phyloP scores from a whole-genome alignment of 352 stramenopile species.

The Elongisporangium anandrum region DNA sequence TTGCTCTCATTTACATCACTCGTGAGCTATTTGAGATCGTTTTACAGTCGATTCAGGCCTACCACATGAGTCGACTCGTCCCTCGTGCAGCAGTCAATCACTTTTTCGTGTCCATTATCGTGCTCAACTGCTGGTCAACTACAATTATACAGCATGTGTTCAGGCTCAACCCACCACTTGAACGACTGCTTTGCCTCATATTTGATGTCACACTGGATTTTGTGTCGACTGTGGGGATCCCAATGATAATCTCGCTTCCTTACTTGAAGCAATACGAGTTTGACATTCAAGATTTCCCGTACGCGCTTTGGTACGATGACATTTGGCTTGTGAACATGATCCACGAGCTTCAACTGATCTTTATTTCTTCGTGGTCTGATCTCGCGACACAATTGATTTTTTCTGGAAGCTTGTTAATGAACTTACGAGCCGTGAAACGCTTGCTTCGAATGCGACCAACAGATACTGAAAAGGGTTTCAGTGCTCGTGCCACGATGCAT shows the following conservation, averaged over 20 bases:
- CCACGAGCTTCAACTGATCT: slow-evolving; percentile 5
- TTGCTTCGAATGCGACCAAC: background rate
- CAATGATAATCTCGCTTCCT: background rate
- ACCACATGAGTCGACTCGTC: slow-evolving; percentile 21
- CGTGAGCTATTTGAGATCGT: slow-evolving; percentile 7
- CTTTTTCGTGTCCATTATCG: background rate
- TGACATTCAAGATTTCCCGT: background rate
- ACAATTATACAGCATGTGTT: slow-evolving; percentile 7
- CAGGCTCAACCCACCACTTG: background rate
- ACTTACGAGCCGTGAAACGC: background rate
- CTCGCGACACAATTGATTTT: slow-evolving; percentile 1
- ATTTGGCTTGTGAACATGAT: slow-evolving; percentile 5
- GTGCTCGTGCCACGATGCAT: no score
- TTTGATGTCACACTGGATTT: slow-evolving; percentile 4
- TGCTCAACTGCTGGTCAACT: slow-evolving; percentile 16
- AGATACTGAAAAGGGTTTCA: background rate
- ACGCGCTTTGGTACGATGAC: background rate
- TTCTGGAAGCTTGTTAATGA: slow-evolving; percentile 4
- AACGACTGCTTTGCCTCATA: slow-evolving; percentile 5
- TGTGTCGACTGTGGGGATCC: slow-evolving; percentile 5
- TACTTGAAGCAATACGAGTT: slow-evolving; percentile 2
- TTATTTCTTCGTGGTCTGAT: slow-evolving; percentile 7
- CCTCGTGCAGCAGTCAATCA: background rate
- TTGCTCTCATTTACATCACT: background rate
- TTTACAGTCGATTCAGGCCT: slow-evolving; percentile 19